These are phyloP conservation scores for Dissophora ornata DNA, from an alignment of 192 early-diverging fungal genomes.

Conservation along the genomic window DNA sequence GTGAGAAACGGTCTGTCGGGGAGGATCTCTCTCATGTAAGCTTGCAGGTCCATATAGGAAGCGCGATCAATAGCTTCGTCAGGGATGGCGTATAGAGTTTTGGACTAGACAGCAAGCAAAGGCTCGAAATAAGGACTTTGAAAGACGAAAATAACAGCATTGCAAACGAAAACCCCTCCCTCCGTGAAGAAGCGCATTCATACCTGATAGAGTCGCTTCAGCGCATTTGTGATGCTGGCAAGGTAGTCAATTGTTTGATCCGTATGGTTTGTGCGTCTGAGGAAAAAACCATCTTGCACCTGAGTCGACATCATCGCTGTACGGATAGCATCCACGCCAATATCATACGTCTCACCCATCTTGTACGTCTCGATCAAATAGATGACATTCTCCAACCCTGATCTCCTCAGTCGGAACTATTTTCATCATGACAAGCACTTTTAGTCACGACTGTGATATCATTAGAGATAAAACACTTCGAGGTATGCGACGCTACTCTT, in stretches of 20 bases:
- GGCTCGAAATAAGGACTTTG: background rate
- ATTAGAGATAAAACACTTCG: too few species aligned
- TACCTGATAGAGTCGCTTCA: slow-evolving; percentile 69
- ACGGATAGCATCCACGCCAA: slow-evolving; percentile 72
- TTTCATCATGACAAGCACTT: slow-evolving; percentile 11
- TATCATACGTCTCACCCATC: slow-evolving; percentile 66
- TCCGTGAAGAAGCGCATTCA: background rate
- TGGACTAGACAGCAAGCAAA: slow-evolving; percentile 4
- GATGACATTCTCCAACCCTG: slow-evolving; percentile 79
- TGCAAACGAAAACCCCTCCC: too few species aligned
- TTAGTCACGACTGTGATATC: too few species aligned
- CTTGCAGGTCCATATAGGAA: slow-evolving; percentile 65
- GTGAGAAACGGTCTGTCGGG: slow-evolving; percentile 61
- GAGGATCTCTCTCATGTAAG: slow-evolving; percentile 35
- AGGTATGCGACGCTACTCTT: too few species aligned
- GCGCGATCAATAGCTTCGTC: slow-evolving; percentile 58
- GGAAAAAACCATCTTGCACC: slow-evolving; percentile 82
- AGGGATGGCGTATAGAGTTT: slow-evolving; percentile 67
- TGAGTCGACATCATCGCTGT: slow-evolving; percentile 83
- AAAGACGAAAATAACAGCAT: background rate
- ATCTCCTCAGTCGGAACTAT: slow-evolving; percentile 75
- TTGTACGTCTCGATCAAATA: slow-evolving; percentile 91
- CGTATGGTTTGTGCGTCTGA: slow-evolving; percentile 79
- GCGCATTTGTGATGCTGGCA: slow-evolving; percentile 65
- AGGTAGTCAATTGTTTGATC: slow-evolving; percentile 89